Conservation (phyloP, 2,329 filamentous ascomycete species). For the Metarhizium guizhouense region DNA sequence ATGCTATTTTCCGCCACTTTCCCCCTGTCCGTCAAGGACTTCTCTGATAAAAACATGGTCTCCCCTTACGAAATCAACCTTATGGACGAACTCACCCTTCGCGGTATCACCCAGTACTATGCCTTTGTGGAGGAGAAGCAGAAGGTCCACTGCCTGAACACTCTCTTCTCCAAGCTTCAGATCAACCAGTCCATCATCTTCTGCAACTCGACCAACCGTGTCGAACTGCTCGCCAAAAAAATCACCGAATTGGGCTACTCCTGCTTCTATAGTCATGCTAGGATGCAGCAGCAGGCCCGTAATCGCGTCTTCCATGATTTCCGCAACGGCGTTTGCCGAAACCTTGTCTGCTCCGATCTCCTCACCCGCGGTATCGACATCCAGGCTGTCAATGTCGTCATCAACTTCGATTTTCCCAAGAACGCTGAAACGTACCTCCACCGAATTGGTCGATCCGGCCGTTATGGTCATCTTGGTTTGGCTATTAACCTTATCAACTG, state of each 20-base stretch:
- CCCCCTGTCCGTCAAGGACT: conserved; percentile 91
- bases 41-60: conserved; percentile 97
- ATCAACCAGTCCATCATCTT: conserved; percentile 99
- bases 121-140: conserved; percentile 99
- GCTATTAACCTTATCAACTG: conserved; percentile 99
- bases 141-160: conserved; percentile 98
- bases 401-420: conserved; percentile 99
- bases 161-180: conserved; percentile 95
- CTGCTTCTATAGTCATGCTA: conserved; percentile 98
- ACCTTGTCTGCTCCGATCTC: conserved; percentile 94
- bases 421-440: conserved; percentile 98
- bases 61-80: conserved; percentile 98
- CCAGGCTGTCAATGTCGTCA: conserved; percentile 97
- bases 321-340: conserved; percentile 93
- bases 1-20: conserved; percentile 99
- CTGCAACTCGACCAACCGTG: conserved; percentile 97
- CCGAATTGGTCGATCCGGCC: conserved; percentile 93
- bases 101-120: conserved; percentile 98
- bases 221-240: conserved; percentile 96
- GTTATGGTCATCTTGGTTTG: conserved; percentile 92
- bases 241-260: conserved; percentile 99
- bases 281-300: conserved; percentile 93
- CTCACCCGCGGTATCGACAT: conserved; percentile 99
- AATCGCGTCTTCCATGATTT: conserved; percentile 99
- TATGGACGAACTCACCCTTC: conserved; percentile 97